Percentiles rank a stretch among this genome's conserved stretches.
Evolutionary conservation across 805 yeast genomes (phyloP).

Genomic region (Schwanniomyces polymorphus): DNA sequence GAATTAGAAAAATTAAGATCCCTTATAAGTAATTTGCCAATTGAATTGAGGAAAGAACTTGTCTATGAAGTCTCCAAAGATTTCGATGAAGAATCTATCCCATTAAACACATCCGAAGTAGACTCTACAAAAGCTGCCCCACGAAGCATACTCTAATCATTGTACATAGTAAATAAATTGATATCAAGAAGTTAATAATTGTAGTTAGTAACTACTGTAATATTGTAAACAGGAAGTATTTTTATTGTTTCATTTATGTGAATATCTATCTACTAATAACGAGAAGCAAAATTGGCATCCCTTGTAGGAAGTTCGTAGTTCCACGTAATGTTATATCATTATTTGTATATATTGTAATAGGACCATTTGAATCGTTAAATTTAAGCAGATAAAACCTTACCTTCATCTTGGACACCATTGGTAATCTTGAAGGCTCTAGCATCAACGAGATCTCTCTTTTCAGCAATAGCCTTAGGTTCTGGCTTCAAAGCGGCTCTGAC

Average conservation of each 20-base stretch:
- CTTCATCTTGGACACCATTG: slow-evolving; percentile 57
- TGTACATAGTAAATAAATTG: slow-evolving; percentile 1
- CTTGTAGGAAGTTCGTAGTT: not conserved
- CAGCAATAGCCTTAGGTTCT: slow-evolving; percentile 72
- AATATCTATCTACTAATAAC: not conserved
- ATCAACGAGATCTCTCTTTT: slow-evolving; percentile 73
- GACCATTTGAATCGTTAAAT: not conserved
- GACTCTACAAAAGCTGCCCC: not conserved
- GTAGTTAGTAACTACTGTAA: not conserved
- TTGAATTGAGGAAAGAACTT: slow-evolving; percentile 28
- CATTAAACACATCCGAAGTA: not conserved
- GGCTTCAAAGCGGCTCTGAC: slow-evolving; percentile 87
- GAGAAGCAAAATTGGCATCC: not conserved
- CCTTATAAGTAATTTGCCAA: slow-evolving; percentile 37
- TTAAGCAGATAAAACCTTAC: slow-evolving; percentile 32
- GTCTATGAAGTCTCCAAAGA: slow-evolving; percentile 20
- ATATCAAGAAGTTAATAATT: not conserved
- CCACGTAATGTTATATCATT: slow-evolving; percentile 1
- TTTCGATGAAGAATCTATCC: slow-evolving; percentile 2
- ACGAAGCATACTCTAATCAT: not conserved
- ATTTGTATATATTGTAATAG: not conserved
- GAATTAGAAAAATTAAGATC: slow-evolving; percentile 24
- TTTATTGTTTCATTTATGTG: not conserved
- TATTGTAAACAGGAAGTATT: not conserved
- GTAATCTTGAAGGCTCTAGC: slow-evolving; percentile 69